A percentile compares a stretch with the other conserved stretches of the same genome.
These are phyloP conservation scores for Claviceps cyperi DNA, from an alignment of 2,329 filamentous ascomycete genomes.

Conservation along the genomic window DNA sequence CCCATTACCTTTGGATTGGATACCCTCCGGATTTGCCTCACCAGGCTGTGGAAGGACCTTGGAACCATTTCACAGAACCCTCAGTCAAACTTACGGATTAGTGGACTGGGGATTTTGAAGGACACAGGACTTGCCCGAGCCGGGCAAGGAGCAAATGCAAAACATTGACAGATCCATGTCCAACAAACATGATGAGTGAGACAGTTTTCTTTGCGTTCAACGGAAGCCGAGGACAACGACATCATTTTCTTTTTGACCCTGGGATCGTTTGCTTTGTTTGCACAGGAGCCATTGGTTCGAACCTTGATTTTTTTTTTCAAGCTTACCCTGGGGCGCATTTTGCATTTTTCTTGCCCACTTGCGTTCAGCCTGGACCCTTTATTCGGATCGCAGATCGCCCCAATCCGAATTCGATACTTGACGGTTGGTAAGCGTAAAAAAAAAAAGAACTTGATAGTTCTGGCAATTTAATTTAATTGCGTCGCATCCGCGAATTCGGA, in stretches of 20 bases:
- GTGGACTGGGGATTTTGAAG: not conserved
- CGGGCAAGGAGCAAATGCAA: slow-evolving; percentile 5
- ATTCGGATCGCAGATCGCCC: not conserved
- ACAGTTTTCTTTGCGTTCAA: not conserved
- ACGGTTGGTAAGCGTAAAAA: slow-evolving; percentile 7
- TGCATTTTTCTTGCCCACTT: not conserved
- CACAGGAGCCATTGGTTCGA: not conserved
- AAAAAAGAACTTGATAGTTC: slow-evolving; percentile 5
- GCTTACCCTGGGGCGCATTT: not conserved
- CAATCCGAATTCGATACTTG: not conserved
- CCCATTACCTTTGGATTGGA: not conserved
- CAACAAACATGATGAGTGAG: slow-evolving; percentile 3
- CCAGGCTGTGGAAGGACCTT: not conserved
- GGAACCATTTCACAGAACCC: not conserved
- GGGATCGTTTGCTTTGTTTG: not conserved
- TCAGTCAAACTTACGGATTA: not conserved
- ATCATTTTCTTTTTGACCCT: not conserved
- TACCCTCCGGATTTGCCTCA: not conserved
- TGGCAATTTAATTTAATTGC: slow-evolving; percentile 12
- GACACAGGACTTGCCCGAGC: slow-evolving; percentile 8
- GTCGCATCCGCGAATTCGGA: slow-evolving; percentile 10
- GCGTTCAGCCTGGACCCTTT: not conserved
- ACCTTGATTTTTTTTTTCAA: not conserved
- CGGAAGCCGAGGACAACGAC: not conserved
- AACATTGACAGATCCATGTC: not conserved